phyloP scores from a whole-genome alignment of 164 flowering plant species.

The Houttuynia cordata region DNA sequence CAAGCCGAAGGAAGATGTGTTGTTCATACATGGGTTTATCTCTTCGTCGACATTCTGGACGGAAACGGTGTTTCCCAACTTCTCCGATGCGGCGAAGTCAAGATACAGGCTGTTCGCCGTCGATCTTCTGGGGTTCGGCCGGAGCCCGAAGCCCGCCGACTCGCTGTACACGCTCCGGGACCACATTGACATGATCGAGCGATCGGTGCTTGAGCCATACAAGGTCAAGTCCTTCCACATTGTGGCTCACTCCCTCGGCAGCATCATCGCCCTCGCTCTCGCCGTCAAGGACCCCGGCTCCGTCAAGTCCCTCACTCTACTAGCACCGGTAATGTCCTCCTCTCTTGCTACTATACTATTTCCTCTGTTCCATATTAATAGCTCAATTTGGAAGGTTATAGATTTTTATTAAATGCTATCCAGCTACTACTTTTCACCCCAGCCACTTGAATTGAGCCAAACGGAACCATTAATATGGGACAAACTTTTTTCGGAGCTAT shows the following conservation, averaged over 20 bases:
- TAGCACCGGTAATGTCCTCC: slow-evolving; percentile 54
- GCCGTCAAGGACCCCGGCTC: slow-evolving; percentile 65
- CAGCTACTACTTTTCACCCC: no score
- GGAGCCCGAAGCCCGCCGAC: slow-evolving; percentile 86
- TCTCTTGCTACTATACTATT: no score
- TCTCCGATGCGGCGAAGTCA: slow-evolving; percentile 43
- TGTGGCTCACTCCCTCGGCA: slow-evolving; percentile 92
- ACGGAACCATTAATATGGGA: no score
- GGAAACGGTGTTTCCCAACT: slow-evolving; percentile 81
- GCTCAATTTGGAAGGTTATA: no score
- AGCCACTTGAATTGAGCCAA: no score
- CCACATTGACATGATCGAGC: slow-evolving; percentile 85
- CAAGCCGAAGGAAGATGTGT: slow-evolving; percentile 49
- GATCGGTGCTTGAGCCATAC: slow-evolving; percentile 57
- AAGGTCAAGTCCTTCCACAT: slow-evolving; percentile 79
- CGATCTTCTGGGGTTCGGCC: slow-evolving; percentile 85
- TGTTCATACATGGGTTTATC: slow-evolving; percentile 93
- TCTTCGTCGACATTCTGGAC: slow-evolving; percentile 94
- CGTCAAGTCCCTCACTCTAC: slow-evolving; percentile 74
- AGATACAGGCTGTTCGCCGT: slow-evolving; percentile 57
- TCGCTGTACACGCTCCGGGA: slow-evolving; percentile 81
- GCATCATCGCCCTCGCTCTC: slow-evolving; percentile 87
- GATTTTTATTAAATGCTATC: no score
- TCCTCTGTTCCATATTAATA: no score
- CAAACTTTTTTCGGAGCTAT: no score